These are phyloP conservation scores for Mitragyna speciosa DNA, from an alignment of 257 asterid genomes.

Conservation along the genomic window DNA sequence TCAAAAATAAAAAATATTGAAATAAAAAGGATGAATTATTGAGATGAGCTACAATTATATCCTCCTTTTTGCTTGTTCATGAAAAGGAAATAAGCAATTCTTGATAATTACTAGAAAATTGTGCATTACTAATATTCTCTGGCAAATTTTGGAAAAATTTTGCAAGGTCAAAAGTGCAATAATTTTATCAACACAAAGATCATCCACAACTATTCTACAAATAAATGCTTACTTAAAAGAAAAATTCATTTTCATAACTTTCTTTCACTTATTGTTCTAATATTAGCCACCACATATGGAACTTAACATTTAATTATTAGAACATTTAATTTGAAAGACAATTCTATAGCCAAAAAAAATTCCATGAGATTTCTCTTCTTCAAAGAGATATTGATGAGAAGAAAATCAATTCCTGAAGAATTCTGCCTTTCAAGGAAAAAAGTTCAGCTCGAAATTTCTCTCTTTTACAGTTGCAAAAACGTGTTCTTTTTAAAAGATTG, in stretches of 20 bases:
- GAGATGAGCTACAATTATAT: no score
- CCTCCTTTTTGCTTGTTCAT: no score
- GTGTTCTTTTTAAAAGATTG: no score
- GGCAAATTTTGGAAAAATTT: not conserved
- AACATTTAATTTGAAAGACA: no score
- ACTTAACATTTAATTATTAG: not conserved
- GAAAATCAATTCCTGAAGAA: not conserved
- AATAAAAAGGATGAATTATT: no score
- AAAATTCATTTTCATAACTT: not conserved
- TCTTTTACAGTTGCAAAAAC: no score
- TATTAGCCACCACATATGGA: not conserved
- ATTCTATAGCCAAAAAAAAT: no score
- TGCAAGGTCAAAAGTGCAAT: not conserved
- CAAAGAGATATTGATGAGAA: not conserved
- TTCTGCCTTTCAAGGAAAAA: not conserved
- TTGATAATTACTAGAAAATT: not conserved
- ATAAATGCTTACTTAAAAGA: not conserved
- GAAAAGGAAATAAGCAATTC: not conserved
- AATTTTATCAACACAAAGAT: not conserved
- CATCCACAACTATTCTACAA: not conserved
- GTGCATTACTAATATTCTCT: not conserved
- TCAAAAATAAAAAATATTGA: no score
- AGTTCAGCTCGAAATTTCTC: no score
- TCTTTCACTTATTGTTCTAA: not conserved
- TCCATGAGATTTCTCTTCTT: not conserved